phyloP scores from a whole-genome alignment of 208 protist genomes.

The Balamuthia mandrillaris region DNA sequence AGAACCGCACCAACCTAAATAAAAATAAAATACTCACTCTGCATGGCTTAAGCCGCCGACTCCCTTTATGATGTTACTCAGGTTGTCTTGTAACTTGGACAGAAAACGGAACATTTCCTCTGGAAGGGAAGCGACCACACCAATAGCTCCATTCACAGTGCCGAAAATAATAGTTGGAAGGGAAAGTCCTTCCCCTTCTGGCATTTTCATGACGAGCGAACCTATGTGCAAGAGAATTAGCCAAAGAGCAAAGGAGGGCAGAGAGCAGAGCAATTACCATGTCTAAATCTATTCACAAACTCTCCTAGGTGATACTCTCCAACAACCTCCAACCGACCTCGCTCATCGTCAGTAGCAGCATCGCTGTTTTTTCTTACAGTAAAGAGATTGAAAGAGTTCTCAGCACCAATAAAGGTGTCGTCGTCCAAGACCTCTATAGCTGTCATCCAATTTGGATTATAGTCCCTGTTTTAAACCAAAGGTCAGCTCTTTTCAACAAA shows the following conservation, averaged over 20 bases:
- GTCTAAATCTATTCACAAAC: conserved; percentile 63
- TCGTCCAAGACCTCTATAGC: conserved; percentile 65
- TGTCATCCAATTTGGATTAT: conserved; percentile 69
- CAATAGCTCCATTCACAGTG: conserved; percentile 68
- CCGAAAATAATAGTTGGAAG: conserved; percentile 60
- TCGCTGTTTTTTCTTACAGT: conserved; percentile 58
- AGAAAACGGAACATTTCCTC: conserved; percentile 64
- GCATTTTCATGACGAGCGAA: conserved; percentile 66
- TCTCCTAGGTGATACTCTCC: conserved; percentile 74
- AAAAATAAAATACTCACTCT: too few relatives aligned
- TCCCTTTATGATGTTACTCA: conserved; percentile 58
- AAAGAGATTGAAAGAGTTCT: conserved; percentile 72
- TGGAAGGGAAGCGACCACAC: conserved; percentile 66
- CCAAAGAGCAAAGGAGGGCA: background rate
- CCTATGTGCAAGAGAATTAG: conserved; percentile 20
- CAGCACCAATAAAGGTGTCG: conserved; percentile 65
- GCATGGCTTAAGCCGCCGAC: conserved; percentile 72
- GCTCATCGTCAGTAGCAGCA: conserved; percentile 68
- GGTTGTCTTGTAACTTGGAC: conserved; percentile 12
- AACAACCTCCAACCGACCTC: conserved; percentile 61
- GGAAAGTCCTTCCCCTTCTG: background rate
- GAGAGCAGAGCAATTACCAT: background rate
- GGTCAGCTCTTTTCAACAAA: background rate
- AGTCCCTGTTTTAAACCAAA: too few relatives aligned
- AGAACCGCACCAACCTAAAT: too few relatives aligned